Evolutionary conservation across 306 rosid genomes (phyloP), one percentile per base, ranked within the genome.

Genomic region (Glycyrrhiza uralensis): DNA sequence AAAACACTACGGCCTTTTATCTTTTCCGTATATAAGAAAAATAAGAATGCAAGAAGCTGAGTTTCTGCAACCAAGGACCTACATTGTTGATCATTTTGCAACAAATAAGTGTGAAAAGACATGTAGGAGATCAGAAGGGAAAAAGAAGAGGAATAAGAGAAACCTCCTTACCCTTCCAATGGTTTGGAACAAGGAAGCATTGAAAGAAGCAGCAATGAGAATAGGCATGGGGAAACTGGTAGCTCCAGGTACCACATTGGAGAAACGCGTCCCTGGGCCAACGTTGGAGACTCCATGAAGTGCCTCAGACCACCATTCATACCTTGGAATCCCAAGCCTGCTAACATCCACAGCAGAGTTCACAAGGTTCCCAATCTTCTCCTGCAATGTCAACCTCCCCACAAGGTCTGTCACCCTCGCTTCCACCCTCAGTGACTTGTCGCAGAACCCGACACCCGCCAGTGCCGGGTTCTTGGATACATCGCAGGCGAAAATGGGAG

Each of bases 121-220:
- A 58, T 5, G 11, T 2, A 7, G 0, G 5, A 66, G 8, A 45
- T n/a, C 35, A 44, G 0, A 19, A 24, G 7, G 3, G 39, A 19
- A 63, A 6, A 30, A 35, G 19, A 63, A 6, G 24, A 35, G 19
- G 7, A 1, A 50, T 26, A 28, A 42, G 12, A 52, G 33, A 30
- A 32, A 12, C 1, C 57, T 76, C 36, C 57, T 76, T 32, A 95
- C 99, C 96, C 80, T 88, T 80, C 99, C 99, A 71, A 91, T 91
- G 87, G 90, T 84, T 79, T 88, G 72, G 72, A 91, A 84, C 63
- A 84, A 68, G 2, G 85, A 61, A 36, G 77, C 10, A 38, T 84
- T 84, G 72, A 84, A 84, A 54, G 87, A 76, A 55, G 87, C 87
- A 0, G 87, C 85, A 29, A 24, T 72, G 46, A 69, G 80, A 73